A percentile compares a stretch with the other conserved stretches of the same genome.
phyloP scores from a whole-genome alignment of 441 rosid genomes.

The Erysimum cheiri region DNA sequence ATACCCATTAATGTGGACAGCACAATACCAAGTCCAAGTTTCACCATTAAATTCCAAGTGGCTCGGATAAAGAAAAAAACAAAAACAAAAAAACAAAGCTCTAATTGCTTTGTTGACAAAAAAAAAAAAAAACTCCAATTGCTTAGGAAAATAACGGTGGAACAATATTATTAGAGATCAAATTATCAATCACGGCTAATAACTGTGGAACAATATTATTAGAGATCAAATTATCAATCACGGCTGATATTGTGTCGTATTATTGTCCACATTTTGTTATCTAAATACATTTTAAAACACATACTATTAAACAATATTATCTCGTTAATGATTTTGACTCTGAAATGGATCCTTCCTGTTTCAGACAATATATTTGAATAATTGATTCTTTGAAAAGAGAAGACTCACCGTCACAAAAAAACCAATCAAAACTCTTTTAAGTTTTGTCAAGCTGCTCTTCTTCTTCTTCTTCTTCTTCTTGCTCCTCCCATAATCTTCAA shows the following conservation, averaged over 20 bases:
- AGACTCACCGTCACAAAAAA: background rate
- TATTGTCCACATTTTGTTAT: background rate
- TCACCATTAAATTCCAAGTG: conserved; percentile 10
- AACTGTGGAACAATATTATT: no score
- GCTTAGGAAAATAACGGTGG: background rate
- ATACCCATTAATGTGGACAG: conserved; percentile 25
- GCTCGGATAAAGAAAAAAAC: background rate
- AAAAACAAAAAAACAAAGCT: background rate
- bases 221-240: background rate
- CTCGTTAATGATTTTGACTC: conserved; percentile 1
- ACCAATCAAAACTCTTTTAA: no score
- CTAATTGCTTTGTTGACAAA: no score
- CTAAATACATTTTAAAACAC: background rate
- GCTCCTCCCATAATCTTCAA: background rate
- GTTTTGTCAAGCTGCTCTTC: conserved; percentile 5
- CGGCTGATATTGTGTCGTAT: background rate
- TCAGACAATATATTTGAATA: conserved; percentile 23
- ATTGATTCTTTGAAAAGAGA: conserved; percentile 4
- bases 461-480: background rate
- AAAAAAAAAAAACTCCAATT: no score
- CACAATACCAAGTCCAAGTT: background rate
- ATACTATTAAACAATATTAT: background rate
- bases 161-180: background rate
- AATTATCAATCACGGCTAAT: no score
- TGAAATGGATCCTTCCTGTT: background rate